Evolutionary conservation across 305 asterid species (phyloP).

Genomic region (Caryopteris hybrid): DNA sequence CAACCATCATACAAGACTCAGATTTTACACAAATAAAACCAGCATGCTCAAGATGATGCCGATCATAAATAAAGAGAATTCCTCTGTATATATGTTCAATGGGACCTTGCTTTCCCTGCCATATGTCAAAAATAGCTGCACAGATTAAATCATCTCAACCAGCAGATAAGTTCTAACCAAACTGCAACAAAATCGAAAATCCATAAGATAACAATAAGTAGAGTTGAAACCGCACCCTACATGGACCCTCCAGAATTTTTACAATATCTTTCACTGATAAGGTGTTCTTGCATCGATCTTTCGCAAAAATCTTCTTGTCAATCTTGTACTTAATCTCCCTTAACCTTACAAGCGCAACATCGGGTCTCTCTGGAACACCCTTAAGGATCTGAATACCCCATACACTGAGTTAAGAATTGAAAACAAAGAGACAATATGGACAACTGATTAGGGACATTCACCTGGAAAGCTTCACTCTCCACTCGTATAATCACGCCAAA

Average conservation of each 20-base stretch:
- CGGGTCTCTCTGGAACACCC: slow-evolving; percentile 93
- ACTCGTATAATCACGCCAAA: slow-evolving; percentile 96
- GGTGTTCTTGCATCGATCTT: slow-evolving; percentile 68
- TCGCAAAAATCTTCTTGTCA: slow-evolving; percentile 63
- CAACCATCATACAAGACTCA: slow-evolving; percentile 80
- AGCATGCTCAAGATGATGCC: slow-evolving; percentile 98
- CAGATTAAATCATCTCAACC: background rate
- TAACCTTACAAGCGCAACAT: slow-evolving; percentile 82
- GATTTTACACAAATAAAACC: slow-evolving; percentile 94
- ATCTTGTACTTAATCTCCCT: slow-evolving; percentile 88
- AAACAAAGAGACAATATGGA: background rate
- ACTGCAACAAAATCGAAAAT: background rate
- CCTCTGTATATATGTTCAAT: slow-evolving; percentile 84
- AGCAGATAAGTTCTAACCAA: background rate
- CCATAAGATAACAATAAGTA: slow-evolving; percentile 10
- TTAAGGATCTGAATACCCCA: slow-evolving; percentile 67
- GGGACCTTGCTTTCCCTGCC: slow-evolving; percentile 92
- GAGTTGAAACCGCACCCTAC: slow-evolving; percentile 53
- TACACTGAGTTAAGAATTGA: slow-evolving; percentile 21
- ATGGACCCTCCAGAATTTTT: slow-evolving; percentile 93
- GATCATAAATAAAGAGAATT: slow-evolving; percentile 73
- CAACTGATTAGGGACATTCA: slow-evolving; percentile 20
- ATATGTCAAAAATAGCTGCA: slow-evolving; percentile 3
- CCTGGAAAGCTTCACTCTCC: slow-evolving; percentile 97
- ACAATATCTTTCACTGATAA: slow-evolving; percentile 88